Evolutionary conservation across 371 early-diverging fungal genomes (phyloP), one percentile per base, ranked within the genome.

Genomic region (Actinomortierella ambigua): DNA sequence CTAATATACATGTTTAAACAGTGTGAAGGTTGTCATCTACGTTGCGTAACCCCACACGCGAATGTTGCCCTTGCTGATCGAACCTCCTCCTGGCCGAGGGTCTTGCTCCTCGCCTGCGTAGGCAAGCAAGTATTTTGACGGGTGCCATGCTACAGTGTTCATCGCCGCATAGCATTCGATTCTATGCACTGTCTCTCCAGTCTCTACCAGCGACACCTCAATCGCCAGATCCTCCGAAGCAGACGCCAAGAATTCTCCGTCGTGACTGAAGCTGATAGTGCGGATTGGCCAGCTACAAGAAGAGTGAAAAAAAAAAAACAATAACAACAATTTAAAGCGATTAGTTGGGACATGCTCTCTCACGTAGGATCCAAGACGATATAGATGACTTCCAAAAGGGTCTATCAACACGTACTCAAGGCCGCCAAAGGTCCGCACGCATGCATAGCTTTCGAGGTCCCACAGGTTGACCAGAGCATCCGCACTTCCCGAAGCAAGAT

Each of bases 81-180:
- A 22, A 7, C 53, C 50, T 1, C 66, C 59, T 20, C 57, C 63
- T 5, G 62, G 59, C 34, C 63, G 47, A 0, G 53, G 20, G 17
- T 73, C 67, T 53, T 77, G 65, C 63, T 91, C 92, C 58, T 93
- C 93, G n/a, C 91, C 90, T 2, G 93, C 90, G 78, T 88, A 95
- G 7, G 93, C 93, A 23, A 95, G 81, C 22, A 90, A 69, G 65
- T 90, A 90, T 62, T 88, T 87, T 27, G 68, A 77, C 15, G 95
- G 95, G 64, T 93, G 91, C 93, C 93, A 95, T 34, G 93, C 90
- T 1, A 92, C 86, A 0, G 90, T 87, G 68, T 93, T 91, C 79
- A 88, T 88, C 5, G 93, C 87, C 3, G 90, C 89, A 48, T 75
- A 69, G 42, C 88, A 88, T 40, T 81, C 78, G 26, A 95, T 81